phyloP scores from a whole-genome alignment of 129 eudicot species.

The Dittrichia graveolens region DNA sequence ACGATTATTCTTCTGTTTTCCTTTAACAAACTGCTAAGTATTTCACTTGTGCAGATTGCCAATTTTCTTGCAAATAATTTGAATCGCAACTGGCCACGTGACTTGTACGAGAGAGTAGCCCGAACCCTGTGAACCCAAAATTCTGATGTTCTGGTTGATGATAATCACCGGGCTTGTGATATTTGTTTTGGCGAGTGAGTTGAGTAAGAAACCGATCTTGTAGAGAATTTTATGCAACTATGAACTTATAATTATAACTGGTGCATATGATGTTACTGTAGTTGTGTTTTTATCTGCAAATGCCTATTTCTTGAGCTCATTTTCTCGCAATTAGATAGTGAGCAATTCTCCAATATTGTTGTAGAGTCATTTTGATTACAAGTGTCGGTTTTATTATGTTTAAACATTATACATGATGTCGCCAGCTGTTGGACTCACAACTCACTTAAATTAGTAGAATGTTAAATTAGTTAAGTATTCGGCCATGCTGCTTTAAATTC shows the following conservation, averaged over 20 bases:
- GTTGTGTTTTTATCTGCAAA: conserved; percentile 21
- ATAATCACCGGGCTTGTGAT: not conserved
- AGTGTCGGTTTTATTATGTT: no score
- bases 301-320: conserved; percentile 11
- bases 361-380: no score
- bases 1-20: not conserved
- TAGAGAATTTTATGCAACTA: conserved; percentile 26
- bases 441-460: no score
- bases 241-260: conserved; percentile 27
- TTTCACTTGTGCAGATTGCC: conserved; percentile 63
- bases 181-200: conserved; percentile 28
- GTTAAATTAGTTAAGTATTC: no score
- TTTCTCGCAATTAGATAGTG: not conserved
- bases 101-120: conserved; percentile 80
- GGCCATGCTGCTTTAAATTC: no score
- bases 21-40: not conserved
- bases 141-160: not conserved
- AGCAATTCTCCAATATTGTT: not conserved
- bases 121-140: conserved; percentile 63
- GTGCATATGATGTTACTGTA: conserved; percentile 25
- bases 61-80: conserved; percentile 88
- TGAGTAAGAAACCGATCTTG: conserved; percentile 5
- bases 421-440: no score
- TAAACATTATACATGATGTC: no score
- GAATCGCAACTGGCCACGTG: conserved; percentile 90